Conservation (phyloP, 169 alveolate genomes). For the Cryptosporidium baileyi region DNA sequence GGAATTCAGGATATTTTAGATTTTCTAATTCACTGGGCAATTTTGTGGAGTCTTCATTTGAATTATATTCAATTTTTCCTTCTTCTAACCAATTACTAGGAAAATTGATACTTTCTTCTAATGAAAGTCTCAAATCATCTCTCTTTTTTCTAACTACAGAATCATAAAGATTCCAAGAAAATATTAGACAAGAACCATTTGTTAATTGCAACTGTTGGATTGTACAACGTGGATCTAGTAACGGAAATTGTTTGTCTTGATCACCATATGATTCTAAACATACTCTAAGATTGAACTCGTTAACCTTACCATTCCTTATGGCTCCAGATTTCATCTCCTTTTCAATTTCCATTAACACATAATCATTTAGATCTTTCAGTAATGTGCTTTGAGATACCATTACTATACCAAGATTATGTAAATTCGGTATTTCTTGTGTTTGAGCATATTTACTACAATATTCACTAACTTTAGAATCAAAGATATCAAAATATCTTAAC, state of each 20-base stretch:
- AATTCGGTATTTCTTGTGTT: neutral
- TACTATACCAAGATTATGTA: constrained; percentile 28
- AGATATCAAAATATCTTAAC: constrained; percentile 48
- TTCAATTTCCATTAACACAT: constrained; percentile 51
- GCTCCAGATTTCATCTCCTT: constrained; percentile 5
- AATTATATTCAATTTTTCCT: neutral
- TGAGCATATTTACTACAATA: neutral
- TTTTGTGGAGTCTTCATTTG: too few species aligned
- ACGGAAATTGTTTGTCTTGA: neutral
- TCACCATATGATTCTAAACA: constrained; percentile 38
- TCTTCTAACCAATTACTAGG: constrained; percentile 22
- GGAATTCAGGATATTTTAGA: constrained; percentile 36
- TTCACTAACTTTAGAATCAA: neutral
- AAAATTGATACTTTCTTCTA: neutral
- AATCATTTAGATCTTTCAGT: constrained; percentile 35
- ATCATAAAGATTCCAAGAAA: constrained; percentile 26
- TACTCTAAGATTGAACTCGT: constrained; percentile 23
- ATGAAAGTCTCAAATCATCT: constrained; percentile 9
- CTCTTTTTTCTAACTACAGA: constrained; percentile 24
- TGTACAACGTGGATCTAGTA: constrained; percentile 47
- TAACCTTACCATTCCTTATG: neutral
- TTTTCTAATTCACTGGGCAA: neutral
- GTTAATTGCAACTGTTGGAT: constrained; percentile 32
- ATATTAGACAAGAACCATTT: constrained; percentile 41
- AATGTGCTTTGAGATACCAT: constrained; percentile 42